phyloP scores from a whole-genome alignment of 768 basidiomycete genomes.

The Psilocybe sp. region DNA sequence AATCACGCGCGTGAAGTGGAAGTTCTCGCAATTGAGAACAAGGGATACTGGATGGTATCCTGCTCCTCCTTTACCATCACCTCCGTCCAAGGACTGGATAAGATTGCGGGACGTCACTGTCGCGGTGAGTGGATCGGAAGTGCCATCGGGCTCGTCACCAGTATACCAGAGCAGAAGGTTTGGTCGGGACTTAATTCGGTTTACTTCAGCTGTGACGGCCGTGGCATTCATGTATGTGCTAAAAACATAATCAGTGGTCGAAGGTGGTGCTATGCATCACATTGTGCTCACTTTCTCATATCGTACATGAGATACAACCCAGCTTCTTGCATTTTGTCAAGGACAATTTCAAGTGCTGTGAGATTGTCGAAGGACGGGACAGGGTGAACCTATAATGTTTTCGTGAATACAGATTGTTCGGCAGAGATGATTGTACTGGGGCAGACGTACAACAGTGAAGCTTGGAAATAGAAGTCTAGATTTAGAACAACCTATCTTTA shows the following conservation, averaged over 20 bases:
- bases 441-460: slow-evolving; percentile 36
- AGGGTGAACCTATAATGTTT: slow-evolving; percentile 54
- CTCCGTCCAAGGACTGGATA: slow-evolving; percentile 57
- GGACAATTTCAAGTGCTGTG: slow-evolving; percentile 51
- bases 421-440: too few species aligned
- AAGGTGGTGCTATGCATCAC: neutral
- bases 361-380: slow-evolving; percentile 64
- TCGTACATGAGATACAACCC: slow-evolving; percentile 79
- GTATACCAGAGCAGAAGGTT: slow-evolving; percentile 77
- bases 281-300: slow-evolving; percentile 54
- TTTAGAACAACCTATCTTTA: neutral
- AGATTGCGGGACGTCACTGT: slow-evolving; percentile 50
- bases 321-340: slow-evolving; percentile 72
- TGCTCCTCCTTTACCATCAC: slow-evolving; percentile 42
- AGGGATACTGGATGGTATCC: slow-evolving; percentile 68
- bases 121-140: slow-evolving; percentile 62
- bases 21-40: slow-evolving; percentile 66
- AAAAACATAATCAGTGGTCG: neutral
- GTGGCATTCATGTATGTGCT: slow-evolving; percentile 65
- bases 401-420: neutral
- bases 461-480: slow-evolving; percentile 12
- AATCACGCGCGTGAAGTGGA: slow-evolving; percentile 46
- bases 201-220: slow-evolving; percentile 66
- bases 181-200: slow-evolving; percentile 58
- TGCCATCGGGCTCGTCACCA: slow-evolving; percentile 73